Evolutionary conservation across 371 early-diverging fungal genomes (phyloP), one percentile per base, ranked within the genome.

Genomic region (Lichtheimia ornata): DNA sequence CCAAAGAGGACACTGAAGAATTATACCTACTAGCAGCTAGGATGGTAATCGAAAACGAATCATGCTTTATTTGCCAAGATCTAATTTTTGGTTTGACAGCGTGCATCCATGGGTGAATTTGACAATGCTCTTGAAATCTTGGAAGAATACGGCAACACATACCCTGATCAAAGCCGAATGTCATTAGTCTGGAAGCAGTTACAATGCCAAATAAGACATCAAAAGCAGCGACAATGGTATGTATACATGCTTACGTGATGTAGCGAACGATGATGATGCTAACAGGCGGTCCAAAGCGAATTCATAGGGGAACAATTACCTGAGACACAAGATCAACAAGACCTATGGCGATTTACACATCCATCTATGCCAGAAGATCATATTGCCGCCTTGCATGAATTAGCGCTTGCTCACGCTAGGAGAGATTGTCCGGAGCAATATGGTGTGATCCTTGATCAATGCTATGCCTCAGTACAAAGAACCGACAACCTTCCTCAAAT

Each of bases 101-200:
- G 62, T 54, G 49, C 68, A 15, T 45, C 51, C 2, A 47, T 59
- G n/a, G 78, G 75, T 3, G 47, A 71, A 40, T 64, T 67, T 40
- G 47, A 71, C 35, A 50, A 56, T 20, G 73, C 75, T 4, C 44
- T 71, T n/a, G 50, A 60, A 18, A 22, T 63, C 5, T 20, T 78
- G 14, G 55, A 63, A 6, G 18, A 40, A 0, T 74, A 68, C 53
- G 27, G 55, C 4, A 59, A 52, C 3, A 47, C 60, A n/a, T 71
- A 71, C 22, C 63, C 62, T 9, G 65, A 63, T 20, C 65, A 67
- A 51, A 64, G 67, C n/a, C 64, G 60, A 12, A 50, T 67, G 40
- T 59, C 71, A 4, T 15, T 78, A 22, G 54, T 56, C n/a, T 74
- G 75, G 75, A 70, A 58, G 47, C 69, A 73, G 12, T 28, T 24